phyloP scores from a whole-genome alignment of 164 flowering plant genomes.

The Vitis labrusca region DNA sequence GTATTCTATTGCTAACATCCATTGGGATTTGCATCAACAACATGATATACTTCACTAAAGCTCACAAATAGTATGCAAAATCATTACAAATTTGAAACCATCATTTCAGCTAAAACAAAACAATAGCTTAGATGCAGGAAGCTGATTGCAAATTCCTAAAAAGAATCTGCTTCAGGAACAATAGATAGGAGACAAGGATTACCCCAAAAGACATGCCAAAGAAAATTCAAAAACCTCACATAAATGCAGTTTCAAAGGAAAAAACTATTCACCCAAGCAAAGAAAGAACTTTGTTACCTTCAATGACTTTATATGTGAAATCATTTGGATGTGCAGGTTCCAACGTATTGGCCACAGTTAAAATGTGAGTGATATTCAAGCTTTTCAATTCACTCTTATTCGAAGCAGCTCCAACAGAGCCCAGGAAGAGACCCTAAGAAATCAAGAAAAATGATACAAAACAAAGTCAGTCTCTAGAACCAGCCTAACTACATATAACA shows the following conservation, averaged over 20 bases:
- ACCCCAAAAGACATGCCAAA: not conserved
- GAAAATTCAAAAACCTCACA: not conserved
- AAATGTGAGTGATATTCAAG: constrained; percentile 70
- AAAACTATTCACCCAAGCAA: not conserved
- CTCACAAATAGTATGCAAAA: too few species aligned
- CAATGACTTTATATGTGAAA: constrained; percentile 57
- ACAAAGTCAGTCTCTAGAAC: not conserved
- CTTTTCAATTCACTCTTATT: constrained; percentile 56
- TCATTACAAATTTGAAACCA: too few species aligned
- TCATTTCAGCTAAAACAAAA: not conserved
- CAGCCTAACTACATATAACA: not conserved
- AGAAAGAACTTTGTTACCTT: constrained; percentile 32
- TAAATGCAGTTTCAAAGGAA: not conserved
- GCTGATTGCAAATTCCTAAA: not conserved
- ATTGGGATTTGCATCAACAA: too few species aligned
- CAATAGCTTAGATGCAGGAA: not conserved
- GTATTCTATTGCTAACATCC: too few species aligned
- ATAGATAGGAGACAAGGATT: not conserved
- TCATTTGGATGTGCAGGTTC: constrained; percentile 51
- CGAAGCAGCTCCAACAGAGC: constrained; percentile 80
- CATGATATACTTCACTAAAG: too few species aligned
- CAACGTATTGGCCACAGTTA: constrained; percentile 53
- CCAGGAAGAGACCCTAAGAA: constrained; percentile 76
- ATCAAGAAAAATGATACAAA: not conserved
- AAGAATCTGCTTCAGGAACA: not conserved